These are phyloP conservation scores for Epichloe elymi DNA, from an alignment of 2,329 filamentous ascomycete species.

Conservation along the genomic window DNA sequence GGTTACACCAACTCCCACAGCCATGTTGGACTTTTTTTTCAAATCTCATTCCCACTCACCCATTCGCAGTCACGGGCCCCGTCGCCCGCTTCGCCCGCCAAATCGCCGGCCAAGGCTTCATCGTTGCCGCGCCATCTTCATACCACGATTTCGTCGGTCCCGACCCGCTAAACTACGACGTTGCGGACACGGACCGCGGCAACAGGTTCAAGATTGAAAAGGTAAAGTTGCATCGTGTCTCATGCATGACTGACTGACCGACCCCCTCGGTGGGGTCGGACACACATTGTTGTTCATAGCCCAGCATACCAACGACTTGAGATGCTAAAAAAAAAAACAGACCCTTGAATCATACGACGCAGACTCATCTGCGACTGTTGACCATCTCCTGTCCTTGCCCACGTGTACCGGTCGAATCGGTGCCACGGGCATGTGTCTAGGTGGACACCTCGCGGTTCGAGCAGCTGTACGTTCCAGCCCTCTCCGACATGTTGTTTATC, in stretches of 20 bases:
- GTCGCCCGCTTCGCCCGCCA: constrained; percentile 82
- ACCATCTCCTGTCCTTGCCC: constrained; percentile 54
- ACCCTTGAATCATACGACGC: constrained; percentile 78
- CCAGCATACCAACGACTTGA: background rate
- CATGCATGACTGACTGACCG: no score
- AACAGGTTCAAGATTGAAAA: constrained; percentile 80
- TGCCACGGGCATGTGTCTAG: constrained; percentile 81
- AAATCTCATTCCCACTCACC: no score
- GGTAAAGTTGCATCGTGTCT: constrained; percentile 23
- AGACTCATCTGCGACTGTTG: constrained; percentile 55
- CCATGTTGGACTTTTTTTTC: background rate
- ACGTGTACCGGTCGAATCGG: constrained; percentile 76
- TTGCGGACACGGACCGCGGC: constrained; percentile 72
- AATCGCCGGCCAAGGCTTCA: constrained; percentile 86
- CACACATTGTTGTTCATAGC: no score
- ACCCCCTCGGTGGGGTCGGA: no score
- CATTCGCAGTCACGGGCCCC: constrained; percentile 65
- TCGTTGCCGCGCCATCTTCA: constrained; percentile 77
- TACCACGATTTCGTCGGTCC: constrained; percentile 91
- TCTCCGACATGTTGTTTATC: background rate
- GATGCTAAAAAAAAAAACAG: constrained; percentile 23
- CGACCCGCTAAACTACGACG: constrained; percentile 74
- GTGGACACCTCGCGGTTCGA: constrained; percentile 66
- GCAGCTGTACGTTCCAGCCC: constrained; percentile 31
- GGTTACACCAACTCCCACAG: constrained; percentile 33